Conservation (phyloP, 1,284 basidiomycete genomes). For the Coniferiporia sulphurascens region DNA sequence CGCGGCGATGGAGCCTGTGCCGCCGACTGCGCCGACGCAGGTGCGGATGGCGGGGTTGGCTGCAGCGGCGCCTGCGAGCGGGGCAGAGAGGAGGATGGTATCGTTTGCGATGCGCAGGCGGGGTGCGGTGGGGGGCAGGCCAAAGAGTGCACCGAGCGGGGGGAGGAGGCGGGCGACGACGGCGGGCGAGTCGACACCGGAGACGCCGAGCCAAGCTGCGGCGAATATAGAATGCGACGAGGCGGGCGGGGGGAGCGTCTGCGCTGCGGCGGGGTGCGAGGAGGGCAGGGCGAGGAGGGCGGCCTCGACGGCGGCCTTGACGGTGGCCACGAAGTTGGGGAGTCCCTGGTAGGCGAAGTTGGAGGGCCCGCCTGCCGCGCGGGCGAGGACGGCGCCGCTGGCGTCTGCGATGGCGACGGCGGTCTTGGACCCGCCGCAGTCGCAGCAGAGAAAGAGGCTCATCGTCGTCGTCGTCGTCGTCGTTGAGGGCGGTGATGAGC, state of each 20-base stretch:
- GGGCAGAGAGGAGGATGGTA: constrained; percentile 68
- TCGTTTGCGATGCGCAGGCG: constrained; percentile 66
- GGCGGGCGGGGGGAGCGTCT: constrained; percentile 33
- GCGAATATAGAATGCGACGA: constrained; percentile 39
- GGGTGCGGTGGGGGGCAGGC: constrained; percentile 43
- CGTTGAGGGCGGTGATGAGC: background rate
- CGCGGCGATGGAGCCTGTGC: constrained; percentile 68
- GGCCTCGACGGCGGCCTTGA: constrained; percentile 44
- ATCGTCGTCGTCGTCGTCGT: background rate
- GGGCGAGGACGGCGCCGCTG: constrained; percentile 53
- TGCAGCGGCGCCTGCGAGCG: constrained; percentile 40
- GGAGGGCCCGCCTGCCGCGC: constrained; percentile 60
- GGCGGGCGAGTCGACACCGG: constrained; percentile 67
- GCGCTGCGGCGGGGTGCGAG: background rate
- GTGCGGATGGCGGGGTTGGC: constrained; percentile 46
- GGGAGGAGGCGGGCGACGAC: constrained; percentile 50
- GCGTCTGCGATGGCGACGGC: constrained; percentile 58
- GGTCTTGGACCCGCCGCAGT: constrained; percentile 82
- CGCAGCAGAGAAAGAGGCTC: constrained; percentile 63
- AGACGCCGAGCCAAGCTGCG: constrained; percentile 73
- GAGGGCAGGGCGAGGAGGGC: constrained; percentile 45
- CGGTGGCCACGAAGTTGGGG: constrained; percentile 42
- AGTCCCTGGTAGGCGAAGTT: constrained; percentile 62
- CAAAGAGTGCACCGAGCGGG: constrained; percentile 49
- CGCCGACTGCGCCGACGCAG: constrained; percentile 63